Conservation (phyloP, 1,284 basidiomycete genomes). For the Trichosporon coremiiforme region DNA sequence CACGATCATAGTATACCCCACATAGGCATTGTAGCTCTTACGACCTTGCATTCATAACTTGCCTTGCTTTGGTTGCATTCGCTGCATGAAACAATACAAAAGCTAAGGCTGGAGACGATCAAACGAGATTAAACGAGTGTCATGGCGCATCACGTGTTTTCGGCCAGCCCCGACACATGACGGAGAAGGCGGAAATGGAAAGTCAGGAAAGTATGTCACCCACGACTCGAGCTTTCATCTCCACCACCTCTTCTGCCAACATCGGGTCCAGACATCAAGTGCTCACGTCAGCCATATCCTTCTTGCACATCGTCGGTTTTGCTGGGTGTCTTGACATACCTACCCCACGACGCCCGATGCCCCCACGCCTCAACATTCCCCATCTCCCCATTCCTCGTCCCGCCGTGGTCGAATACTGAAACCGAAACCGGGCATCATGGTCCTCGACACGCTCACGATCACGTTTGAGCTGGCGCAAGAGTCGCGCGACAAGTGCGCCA, state of each 20-base stretch:
- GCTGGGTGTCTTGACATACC: no score
- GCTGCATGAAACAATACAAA: neutral
- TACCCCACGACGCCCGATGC: no score
- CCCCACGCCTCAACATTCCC: no score
- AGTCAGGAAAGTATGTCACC: neutral
- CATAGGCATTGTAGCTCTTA: constrained; percentile 11
- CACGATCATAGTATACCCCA: neutral
- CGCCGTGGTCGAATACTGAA: no score
- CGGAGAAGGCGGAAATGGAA: neutral
- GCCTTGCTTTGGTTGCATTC: neutral
- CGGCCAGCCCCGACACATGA: constrained; percentile 9
- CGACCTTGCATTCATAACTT: neutral
- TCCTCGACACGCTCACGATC: constrained; percentile 24
- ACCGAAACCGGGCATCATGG: neutral
- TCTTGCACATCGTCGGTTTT: no score
- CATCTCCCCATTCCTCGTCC: no score
- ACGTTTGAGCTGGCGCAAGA: constrained; percentile 31
- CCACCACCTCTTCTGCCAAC: no score
- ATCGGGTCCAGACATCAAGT: no score
- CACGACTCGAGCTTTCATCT: no score
- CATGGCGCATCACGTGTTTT: neutral
- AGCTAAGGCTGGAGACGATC: neutral
- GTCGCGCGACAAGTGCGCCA: constrained; percentile 36
- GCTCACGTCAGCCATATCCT: no score
- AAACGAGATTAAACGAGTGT: no score